Evolutionary conservation across 2,329 filamentous ascomycete species (phyloP).

Genomic region (Xylaria hypoxylon): DNA sequence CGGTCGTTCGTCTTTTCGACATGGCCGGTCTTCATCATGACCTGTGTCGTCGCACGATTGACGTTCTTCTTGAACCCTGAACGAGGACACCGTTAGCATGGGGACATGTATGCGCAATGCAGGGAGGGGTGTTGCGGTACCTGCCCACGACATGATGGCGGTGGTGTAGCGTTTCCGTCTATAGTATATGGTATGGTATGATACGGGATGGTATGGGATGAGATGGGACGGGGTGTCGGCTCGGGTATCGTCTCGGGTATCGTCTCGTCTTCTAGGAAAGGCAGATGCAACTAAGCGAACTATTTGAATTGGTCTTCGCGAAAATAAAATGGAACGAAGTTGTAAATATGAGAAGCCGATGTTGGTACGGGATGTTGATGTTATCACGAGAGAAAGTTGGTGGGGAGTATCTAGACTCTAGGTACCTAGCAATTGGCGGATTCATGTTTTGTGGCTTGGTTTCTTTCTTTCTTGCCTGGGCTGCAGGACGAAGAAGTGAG

Average conservation of each 20-base stretch:
- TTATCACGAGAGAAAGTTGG: slow-evolving; percentile 6
- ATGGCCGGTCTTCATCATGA: slow-evolving; percentile 99
- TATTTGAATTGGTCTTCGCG: background rate
- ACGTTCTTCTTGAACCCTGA: slow-evolving; percentile 94
- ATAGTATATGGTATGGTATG: slow-evolving; percentile 2
- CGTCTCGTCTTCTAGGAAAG: background rate
- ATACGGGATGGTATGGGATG: background rate
- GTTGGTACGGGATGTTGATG: slow-evolving; percentile 1
- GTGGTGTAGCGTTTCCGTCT: slow-evolving; percentile 32
- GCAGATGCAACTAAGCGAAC: background rate
- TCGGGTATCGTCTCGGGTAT: too few relatives aligned
- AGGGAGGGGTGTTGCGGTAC: slow-evolving; percentile 53
- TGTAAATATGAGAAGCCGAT: background rate
- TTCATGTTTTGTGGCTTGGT: slow-evolving; percentile 34
- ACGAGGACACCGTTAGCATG: slow-evolving; percentile 34
- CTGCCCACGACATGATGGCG: slow-evolving; percentile 77
- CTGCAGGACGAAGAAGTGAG: slow-evolving; percentile 18
- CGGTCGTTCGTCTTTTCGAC: slow-evolving; percentile 99
- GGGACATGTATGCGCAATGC: background rate
- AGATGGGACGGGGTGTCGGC: too few relatives aligned
- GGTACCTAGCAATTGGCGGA: slow-evolving; percentile 22
- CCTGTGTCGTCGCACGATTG: slow-evolving; percentile 98
- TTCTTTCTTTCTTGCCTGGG: slow-evolving; percentile 5
- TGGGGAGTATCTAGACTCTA: too few relatives aligned
- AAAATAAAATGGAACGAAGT: background rate